These are phyloP conservation scores for Hapsidospora chrysogenum DNA, from an alignment of 495 filamentous ascomycete genomes.

Conservation along the genomic window DNA sequence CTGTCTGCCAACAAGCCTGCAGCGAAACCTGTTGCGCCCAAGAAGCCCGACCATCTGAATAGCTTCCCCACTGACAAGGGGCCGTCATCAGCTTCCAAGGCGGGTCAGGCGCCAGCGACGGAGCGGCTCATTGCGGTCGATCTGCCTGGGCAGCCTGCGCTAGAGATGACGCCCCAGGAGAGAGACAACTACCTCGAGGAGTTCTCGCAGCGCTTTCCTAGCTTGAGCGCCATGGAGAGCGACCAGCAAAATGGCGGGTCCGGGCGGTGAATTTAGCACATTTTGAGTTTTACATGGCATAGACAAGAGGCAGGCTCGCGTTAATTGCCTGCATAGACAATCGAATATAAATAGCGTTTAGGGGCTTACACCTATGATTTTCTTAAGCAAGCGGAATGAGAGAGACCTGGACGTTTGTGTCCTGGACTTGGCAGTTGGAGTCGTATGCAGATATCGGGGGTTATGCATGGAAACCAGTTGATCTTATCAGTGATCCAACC, in stretches of 20 bases:
- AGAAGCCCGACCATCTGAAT: conserved; percentile 35
- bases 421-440: too few relatives aligned
- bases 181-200: conserved; percentile 39
- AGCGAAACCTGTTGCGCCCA: conserved; percentile 20
- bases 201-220: conserved; percentile 73
- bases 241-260: conserved; percentile 52
- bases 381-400: too few relatives aligned
- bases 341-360: too few relatives aligned
- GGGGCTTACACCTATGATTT: too few relatives aligned
- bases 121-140: conserved; percentile 22
- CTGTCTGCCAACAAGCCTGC: conserved; percentile 2
- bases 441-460: too few relatives aligned
- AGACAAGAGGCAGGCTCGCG: too few relatives aligned
- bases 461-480: too few relatives aligned
- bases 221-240: conserved; percentile 67
- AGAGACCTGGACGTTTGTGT: too few relatives aligned
- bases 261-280: too few relatives aligned
- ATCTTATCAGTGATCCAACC: too few relatives aligned
- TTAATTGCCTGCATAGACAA: too few relatives aligned
- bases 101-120: conserved; percentile 3
- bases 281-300: too few relatives aligned
- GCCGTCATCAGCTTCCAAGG: conserved; percentile 1
- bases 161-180: conserved; percentile 28
- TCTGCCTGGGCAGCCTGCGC: conserved; percentile 20
- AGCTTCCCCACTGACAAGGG: conserved; percentile 21